Base-by-base conservation (phyloP, 2,329 filamentous ascomycete species). In the Thielaviopsis musarum region DNA sequence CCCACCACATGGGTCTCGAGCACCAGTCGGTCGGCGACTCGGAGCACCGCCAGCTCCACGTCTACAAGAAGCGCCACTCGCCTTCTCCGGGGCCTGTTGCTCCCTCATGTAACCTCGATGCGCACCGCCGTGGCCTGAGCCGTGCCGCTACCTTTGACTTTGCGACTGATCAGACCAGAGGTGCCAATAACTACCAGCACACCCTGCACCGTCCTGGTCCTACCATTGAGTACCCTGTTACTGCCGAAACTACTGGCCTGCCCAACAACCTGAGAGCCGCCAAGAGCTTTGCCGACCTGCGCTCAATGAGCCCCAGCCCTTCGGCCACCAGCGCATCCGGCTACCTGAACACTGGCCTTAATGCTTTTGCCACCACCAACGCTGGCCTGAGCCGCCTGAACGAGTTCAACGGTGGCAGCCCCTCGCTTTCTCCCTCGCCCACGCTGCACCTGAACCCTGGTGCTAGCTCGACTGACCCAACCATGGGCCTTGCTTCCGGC, bases 121-220 rank as follows among this genome's bases (percentile, higher is more conserved):
- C 87, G 59, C 84, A 89, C 65, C 85, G 91, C 65, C 87, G 91
- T 62, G 87, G 85, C 4, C 76, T 98, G 41, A 95, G 90, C 73
- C 85, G 93, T 63, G 91, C 93, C 17, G 93, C 93, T n/a, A 97
- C 93, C 1, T 95, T 94, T 65, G 93, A 97, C 71, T 97, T 97
- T 71, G 90, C 88, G 64, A 86, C 90, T 63, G 82, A 87, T 57
- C 80, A 87, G 58, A 84, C 83, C 21, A 77, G 77, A 55, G 83
- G 80, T 64, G 85, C 85, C 64, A 91, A 90, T 65, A 66, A 70
- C 64, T 83, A 84, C 66, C 81, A 86, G 1, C 79, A 95, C 61
- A 84, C 87, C 22, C 83, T 91, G 64, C 88, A 91, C 65, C 84
- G 85, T 28, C 88, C 91, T 65, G 84, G 85, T 34, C 88, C 87